These are phyloP conservation scores for Lepiota venenata DNA, from an alignment of 768 basidiomycete genomes.

Conservation along the genomic window DNA sequence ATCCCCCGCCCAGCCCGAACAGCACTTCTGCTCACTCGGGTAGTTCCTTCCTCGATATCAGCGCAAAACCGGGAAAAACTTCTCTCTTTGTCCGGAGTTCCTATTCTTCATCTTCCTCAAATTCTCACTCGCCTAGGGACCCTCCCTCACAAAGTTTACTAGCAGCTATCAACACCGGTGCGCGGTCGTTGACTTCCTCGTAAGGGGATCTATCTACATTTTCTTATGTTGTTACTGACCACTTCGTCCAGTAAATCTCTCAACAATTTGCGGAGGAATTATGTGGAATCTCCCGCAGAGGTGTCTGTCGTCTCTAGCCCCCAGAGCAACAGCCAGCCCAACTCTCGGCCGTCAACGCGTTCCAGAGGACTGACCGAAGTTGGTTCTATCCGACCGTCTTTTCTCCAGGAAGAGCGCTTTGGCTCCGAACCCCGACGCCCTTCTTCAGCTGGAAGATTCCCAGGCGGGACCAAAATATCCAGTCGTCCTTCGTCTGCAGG, in stretches of 20 bases:
- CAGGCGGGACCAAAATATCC: constrained; percentile 6
- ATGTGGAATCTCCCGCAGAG: constrained; percentile 13
- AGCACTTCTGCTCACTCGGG: constrained; percentile 54
- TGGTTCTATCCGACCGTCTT: constrained; percentile 26
- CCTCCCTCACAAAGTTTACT: constrained; percentile 21
- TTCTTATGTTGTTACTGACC: not conserved
- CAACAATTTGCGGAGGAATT: not conserved
- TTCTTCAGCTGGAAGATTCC: constrained; percentile 5
- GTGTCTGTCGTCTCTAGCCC: constrained; percentile 29
- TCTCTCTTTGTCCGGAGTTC: constrained; percentile 43
- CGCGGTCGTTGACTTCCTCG: constrained; percentile 3
- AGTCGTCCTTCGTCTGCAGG: constrained; percentile 6
- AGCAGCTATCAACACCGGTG: not conserved
- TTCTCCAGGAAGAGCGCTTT: constrained; percentile 26
- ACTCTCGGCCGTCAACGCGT: constrained; percentile 39
- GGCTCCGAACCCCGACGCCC: constrained; percentile 2
- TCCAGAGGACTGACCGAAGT: constrained; percentile 49
- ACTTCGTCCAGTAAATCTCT: constrained; percentile 2
- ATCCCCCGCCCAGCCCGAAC: constrained; percentile 39
- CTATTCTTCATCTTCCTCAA: constrained; percentile 56
- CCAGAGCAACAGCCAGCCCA: constrained; percentile 25
- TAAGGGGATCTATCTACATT: not conserved
- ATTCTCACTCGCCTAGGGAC: constrained; percentile 35
- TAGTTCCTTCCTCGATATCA: constrained; percentile 42
- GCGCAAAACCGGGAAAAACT: constrained; percentile 35